Percentiles rank a stretch among this genome's conserved stretches.
These are phyloP conservation scores for Phialemoniopsis sp. DNA, from an alignment of 2,329 filamentous ascomycete genomes.

Conservation along the genomic window DNA sequence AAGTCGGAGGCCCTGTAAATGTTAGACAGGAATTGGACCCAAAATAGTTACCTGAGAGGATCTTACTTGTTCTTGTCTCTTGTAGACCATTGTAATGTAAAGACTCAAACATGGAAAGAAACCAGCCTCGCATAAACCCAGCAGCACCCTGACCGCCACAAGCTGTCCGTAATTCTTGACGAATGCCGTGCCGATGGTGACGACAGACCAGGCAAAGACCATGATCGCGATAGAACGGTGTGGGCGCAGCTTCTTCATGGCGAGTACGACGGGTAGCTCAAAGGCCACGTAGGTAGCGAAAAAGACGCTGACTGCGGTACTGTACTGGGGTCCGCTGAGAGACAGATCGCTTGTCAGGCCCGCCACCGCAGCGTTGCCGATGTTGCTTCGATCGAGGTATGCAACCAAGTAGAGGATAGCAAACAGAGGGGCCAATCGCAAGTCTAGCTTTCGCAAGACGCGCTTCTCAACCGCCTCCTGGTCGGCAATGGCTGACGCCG, in stretches of 20 bases:
- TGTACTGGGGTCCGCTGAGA: no score
- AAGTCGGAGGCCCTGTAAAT: no score
- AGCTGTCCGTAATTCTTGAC: slow-evolving; percentile 6
- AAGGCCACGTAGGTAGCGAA: slow-evolving; percentile 5
- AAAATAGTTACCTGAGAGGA: no score
- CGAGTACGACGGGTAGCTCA: no score
- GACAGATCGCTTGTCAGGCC: no score
- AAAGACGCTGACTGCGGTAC: slow-evolving; percentile 4
- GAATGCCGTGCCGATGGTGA: slow-evolving; percentile 8
- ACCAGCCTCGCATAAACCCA: slow-evolving; percentile 17
- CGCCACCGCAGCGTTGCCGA: no score
- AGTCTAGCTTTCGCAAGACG: slow-evolving; percentile 9
- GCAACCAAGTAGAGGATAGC: slow-evolving; percentile 7
- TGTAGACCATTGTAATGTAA: slow-evolving; percentile 22
- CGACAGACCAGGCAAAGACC: slow-evolving; percentile 6
- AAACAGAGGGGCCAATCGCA: slow-evolving; percentile 7
- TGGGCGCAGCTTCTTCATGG: no score
- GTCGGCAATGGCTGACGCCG: slow-evolving; percentile 22
- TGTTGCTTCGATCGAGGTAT: slow-evolving; percentile 8
- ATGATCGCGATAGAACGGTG: no score
- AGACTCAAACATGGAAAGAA: slow-evolving; percentile 19
- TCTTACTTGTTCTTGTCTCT: no score
- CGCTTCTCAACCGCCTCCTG: slow-evolving; percentile 6
- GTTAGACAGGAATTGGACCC: no score
- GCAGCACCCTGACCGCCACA: slow-evolving; percentile 5